Evolutionary conservation across 345 rosid species (phyloP).

Genomic region (Lepidium aucheri): DNA sequence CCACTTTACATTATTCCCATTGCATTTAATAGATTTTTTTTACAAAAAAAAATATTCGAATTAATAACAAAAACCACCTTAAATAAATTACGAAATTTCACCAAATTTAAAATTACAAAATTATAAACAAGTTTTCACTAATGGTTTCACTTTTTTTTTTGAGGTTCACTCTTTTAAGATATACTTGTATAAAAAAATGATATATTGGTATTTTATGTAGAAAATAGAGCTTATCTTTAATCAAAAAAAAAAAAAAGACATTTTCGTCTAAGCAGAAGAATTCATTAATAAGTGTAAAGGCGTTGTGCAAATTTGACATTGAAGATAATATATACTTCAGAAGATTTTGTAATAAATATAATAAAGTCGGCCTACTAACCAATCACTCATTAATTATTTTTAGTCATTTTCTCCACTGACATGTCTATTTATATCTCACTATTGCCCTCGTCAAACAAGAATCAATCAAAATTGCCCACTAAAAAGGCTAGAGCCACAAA

Average conservation of each 20-base stretch:
- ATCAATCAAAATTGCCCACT: not conserved
- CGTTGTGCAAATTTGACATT: slow-evolving; percentile 4
- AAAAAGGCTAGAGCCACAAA: not conserved
- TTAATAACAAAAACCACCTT: no score
- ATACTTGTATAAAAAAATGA: no score
- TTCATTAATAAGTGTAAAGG: not conserved
- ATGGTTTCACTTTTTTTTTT: no score
- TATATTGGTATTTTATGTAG: not conserved
- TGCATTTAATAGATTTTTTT: no score
- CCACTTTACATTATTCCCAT: no score
- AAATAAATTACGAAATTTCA: no score
- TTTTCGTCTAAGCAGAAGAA: not conserved
- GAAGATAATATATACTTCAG: not conserved
- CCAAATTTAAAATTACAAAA: no score
- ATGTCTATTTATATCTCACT: not conserved
- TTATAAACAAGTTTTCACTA: no score
- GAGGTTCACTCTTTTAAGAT: no score
- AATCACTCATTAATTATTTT: slow-evolving; percentile 16
- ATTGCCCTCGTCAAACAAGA: not conserved
- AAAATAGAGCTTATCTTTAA: not conserved
- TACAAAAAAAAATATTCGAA: no score
- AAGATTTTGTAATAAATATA: not conserved
- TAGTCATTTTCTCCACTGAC: slow-evolving; percentile 13
- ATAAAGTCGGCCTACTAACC: slow-evolving; percentile 20
- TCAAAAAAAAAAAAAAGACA: not conserved